phyloP scores from a whole-genome alignment of 1,284 basidiomycete genomes.

The Ceratobasidium sp. region DNA sequence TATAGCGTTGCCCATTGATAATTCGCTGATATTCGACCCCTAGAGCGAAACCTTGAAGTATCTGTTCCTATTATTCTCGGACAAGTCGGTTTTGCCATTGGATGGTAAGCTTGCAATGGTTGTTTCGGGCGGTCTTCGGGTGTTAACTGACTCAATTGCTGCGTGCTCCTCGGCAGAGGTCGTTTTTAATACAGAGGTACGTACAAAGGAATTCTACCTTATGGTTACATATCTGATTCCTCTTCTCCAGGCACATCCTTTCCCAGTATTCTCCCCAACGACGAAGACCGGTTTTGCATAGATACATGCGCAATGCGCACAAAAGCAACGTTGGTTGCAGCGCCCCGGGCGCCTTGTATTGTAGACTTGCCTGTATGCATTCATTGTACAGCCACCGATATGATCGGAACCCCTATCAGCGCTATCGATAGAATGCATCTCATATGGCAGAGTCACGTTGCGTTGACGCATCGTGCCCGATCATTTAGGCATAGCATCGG shows the following conservation, averaged over 20 bases:
- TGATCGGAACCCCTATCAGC: slow-evolving; percentile 32
- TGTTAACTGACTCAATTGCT: background rate
- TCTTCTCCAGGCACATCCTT: slow-evolving; percentile 66
- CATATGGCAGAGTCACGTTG: slow-evolving; percentile 6
- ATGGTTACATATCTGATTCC: background rate
- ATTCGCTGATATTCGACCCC: slow-evolving; percentile 34
- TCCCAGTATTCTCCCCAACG: slow-evolving; percentile 69
- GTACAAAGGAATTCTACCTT: slow-evolving; percentile 47
- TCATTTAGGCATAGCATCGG: background rate
- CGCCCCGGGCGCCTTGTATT: background rate
- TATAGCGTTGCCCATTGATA: background rate
- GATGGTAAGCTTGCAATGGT: slow-evolving; percentile 63
- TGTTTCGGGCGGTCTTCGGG: no score
- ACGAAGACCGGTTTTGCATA: slow-evolving; percentile 65
- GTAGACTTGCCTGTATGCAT: slow-evolving; percentile 4
- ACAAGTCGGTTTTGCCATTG: slow-evolving; percentile 76
- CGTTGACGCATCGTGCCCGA: slow-evolving; percentile 19
- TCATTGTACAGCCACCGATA: slow-evolving; percentile 31
- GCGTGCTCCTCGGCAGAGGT: slow-evolving; percentile 65
- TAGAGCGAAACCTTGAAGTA: slow-evolving; percentile 95
- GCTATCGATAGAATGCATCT: slow-evolving; percentile 18
- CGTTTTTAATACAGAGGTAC: slow-evolving; percentile 92
- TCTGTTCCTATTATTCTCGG: slow-evolving; percentile 87
- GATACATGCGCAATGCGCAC: background rate
- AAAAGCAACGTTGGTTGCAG: background rate